Evolutionary conservation across 768 basidiomycete genomes (phyloP).

Genomic region (Tephrocybe sp.): DNA sequence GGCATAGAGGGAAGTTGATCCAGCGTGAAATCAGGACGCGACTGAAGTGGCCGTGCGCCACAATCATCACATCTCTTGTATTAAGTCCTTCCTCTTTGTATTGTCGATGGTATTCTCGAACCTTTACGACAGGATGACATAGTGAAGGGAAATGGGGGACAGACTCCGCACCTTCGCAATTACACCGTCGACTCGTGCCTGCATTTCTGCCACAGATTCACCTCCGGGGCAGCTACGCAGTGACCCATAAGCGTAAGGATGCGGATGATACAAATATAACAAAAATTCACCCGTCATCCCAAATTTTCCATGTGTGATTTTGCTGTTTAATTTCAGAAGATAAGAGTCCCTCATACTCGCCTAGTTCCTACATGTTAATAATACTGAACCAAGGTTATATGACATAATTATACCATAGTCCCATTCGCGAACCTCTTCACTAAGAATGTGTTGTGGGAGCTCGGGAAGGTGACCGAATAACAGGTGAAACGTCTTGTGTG

Average conservation of each 20-base stretch:
- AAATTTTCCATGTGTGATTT: conserved; percentile 72
- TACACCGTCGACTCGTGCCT: conserved; percentile 70
- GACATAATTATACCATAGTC: conserved; percentile 58
- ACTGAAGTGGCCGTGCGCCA: conserved; percentile 87
- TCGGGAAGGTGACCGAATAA: conserved; percentile 52
- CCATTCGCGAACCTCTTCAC: conserved; percentile 79
- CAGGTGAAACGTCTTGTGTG: conserved; percentile 82
- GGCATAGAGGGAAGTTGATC: conserved; percentile 63
- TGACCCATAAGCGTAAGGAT: conserved; percentile 11
- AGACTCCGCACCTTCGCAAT: conserved; percentile 57
- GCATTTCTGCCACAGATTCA: conserved; percentile 81
- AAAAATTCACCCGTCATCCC: conserved; percentile 68
- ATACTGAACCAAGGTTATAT: neutral
- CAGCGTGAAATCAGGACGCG: conserved; percentile 79
- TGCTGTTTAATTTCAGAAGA: conserved; percentile 73
- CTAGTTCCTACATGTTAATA: conserved; percentile 27
- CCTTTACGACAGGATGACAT: conserved; percentile 32
- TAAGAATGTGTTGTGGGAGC: conserved; percentile 50
- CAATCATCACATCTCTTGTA: conserved; percentile 79
- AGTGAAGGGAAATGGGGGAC: neutral
- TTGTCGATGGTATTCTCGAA: conserved; percentile 67
- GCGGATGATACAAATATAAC: neutral
- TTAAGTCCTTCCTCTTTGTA: conserved; percentile 67
- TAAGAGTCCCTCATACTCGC: conserved; percentile 82
- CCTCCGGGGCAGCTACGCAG: conserved; percentile 76